Evolutionary conservation across 805 yeast species (phyloP).

Genomic region (Suhomyces xylopsoci): DNA sequence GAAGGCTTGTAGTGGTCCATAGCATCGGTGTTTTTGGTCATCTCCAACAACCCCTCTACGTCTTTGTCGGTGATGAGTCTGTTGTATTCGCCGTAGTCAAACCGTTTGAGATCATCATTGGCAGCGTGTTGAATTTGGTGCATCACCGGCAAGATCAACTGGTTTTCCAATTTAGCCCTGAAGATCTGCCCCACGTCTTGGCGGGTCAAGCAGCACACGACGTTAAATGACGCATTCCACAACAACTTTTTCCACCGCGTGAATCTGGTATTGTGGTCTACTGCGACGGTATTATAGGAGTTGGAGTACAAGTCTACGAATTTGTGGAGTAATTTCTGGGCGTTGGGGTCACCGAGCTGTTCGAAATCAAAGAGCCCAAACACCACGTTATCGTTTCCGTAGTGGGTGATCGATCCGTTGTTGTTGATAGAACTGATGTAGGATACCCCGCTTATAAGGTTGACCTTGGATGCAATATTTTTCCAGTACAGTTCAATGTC

Average conservation of each 20-base stretch:
- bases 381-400: constrained; percentile 21
- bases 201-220: constrained; percentile 56
- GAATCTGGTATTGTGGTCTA: constrained; percentile 45
- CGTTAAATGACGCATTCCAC: constrained; percentile 66
- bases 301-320: constrained; percentile 47
- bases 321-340: constrained; percentile 23
- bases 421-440: constrained; percentile 31
- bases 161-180: constrained; percentile 12
- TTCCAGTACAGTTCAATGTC: constrained; percentile 24
- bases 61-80: constrained; percentile 2
- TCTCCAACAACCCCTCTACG: constrained; percentile 11
- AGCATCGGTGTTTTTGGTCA: constrained; percentile 38
- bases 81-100: constrained; percentile 9
- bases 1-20: constrained; percentile 64
- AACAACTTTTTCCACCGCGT: constrained; percentile 66
- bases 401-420: constrained; percentile 24
- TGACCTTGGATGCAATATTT: constrained; percentile 10
- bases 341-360: constrained; percentile 28
- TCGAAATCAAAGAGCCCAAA: constrained; percentile 27
- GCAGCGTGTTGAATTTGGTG: constrained; percentile 18
- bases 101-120: constrained; percentile 12
- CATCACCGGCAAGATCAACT: constrained; percentile 17
- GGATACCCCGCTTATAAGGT: constrained; percentile 31
- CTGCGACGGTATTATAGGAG: constrained; percentile 37
- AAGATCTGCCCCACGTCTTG: constrained; percentile 57